Base-by-base conservation (phyloP, 257 asterid species). In the Gardenia jasminoides region DNA sequence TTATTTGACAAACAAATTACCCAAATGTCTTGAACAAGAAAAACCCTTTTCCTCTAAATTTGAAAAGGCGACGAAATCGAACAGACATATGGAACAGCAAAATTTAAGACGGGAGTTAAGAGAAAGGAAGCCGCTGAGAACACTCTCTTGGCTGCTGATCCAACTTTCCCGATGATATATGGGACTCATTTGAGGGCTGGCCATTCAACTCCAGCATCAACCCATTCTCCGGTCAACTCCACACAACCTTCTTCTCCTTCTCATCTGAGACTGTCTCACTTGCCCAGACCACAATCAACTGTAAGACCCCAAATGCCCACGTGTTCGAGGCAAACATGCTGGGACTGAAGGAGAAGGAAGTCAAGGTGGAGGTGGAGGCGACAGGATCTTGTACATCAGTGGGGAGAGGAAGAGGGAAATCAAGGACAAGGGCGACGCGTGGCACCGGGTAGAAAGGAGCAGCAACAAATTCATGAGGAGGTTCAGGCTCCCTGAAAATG, bases 371-470 rank as follows among this genome's bases (percentile, higher is more conserved):
- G 73, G 83, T 80, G 3, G 79, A 81, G 50, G 76, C 0, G 80
- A 80, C 0, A 81, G 59, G 19, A 56, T 81, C 22, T 73, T 81
- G 8, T 78, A 81, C 12, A 81, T 81, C 67, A 81, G 84, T 13
- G 84, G 84, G 26, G 84, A 81, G 28, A 76, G 81, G 78, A 81
- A 39, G 67, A 81, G 76, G 41, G 83, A 80, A 44, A 20, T 52
- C 16, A 78, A 81, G 31, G 80, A 76, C 3, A 76, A 76, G 50
- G 76, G 70, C 17, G 74, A 81, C 12, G 76, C 62, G 28, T 81
- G 80, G 83, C 80, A 74, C 33, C 67, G 67, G 0, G 26, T 79
- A 0, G 78, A 72, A 28, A 72, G 82, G 39, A 72, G 78, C 67
- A 59, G 26, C 19, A 78, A 78, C 7, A 79, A 72, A 36, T 79